A percentile compares a stretch with the other conserved stretches of the same genome.
phyloP scores from a whole-genome alignment of 495 filamentous ascomycete genomes.

The Hypoxylon subgilvum region DNA sequence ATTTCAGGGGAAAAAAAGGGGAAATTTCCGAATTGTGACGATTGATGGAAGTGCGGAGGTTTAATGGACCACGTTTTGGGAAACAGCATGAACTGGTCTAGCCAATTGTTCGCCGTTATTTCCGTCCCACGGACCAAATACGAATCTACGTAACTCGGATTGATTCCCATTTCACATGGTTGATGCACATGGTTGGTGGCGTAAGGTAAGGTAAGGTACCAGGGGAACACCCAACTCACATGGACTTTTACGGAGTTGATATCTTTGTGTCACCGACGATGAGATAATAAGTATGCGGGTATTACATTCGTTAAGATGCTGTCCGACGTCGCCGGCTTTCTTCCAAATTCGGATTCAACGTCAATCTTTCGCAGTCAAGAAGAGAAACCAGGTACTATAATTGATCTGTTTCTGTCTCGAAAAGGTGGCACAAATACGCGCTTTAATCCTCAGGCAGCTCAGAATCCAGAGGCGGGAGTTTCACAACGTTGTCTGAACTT shows the following conservation, averaged over 20 bases:
- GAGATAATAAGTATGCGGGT: conserved; percentile 19
- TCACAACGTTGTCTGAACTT: conserved; percentile 6
- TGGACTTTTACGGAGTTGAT: conserved; percentile 12
- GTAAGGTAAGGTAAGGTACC: background rate
- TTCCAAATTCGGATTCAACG: conserved; percentile 2
- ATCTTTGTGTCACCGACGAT: conserved; percentile 4
- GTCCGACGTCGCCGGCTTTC: conserved; percentile 18
- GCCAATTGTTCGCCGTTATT: background rate
- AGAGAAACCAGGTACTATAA: too few species aligned
- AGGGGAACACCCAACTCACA: conserved; percentile 3
- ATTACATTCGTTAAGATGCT: too few species aligned
- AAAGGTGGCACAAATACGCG: conserved; percentile 1
- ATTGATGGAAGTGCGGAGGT: conserved; percentile 33
- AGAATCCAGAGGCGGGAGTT: background rate
- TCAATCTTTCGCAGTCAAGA: too few species aligned
- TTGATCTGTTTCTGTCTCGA: too few species aligned
- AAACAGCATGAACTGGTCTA: conserved; percentile 9
- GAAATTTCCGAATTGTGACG: too few species aligned
- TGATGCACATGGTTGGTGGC: background rate
- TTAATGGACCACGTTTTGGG: conserved; percentile 27
- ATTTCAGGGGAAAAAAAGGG: background rate
- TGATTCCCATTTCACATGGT: background rate
- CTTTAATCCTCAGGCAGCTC: conserved; percentile 1
- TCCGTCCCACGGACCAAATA: background rate
- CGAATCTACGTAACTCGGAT: background rate